Evolutionary conservation across 208 protist species (phyloP), one percentile per base, ranked within the genome.

Genomic region (Leishmania martiniquensis): DNA sequence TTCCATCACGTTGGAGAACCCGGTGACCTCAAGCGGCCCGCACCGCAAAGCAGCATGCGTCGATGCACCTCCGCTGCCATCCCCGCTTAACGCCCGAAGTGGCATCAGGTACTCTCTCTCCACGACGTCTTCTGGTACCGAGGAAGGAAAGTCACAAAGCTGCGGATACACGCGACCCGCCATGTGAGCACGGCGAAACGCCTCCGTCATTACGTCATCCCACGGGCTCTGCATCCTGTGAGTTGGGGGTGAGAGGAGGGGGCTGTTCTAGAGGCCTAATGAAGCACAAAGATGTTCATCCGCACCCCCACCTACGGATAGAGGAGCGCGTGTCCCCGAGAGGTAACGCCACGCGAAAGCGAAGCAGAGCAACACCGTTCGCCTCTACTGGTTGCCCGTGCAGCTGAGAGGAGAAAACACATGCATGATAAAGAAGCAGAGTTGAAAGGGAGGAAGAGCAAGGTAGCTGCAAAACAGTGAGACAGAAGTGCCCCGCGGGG

Each of bases 181-280:
- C 79, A 94, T 90, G 74, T 97, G 91, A 42, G 93, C 91, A 47
- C 90, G 83, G 20, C 89, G 85, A 68, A 97, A 89, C 13, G 91
- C 90, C 76, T 97, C 93, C 12, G 44, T 67, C 73, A 81, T 68
- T 9, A 74, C 72, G 1, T 25, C 82, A 83, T 80, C 75, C 37
- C 29, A 77, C 1, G 54, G 42, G 59, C 67, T 7, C 9, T 34
- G 39, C 80, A 84, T 80, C 34, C 1, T 57, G 34, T 15, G 13
- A 25, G 17, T 42, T 15, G 12, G 49, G 63, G 20, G 17, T 32
- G 63, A 0, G 29, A 29, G 17, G 22, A 37, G 47, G 47, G 57
- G 7, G 65, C 39, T 51, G 42, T 42, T 51, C 65, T 0, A 47
- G 32, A 69, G 25, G 37, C 25, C 39, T 1, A 20, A 5, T 49